These are phyloP conservation scores for Tuber brumale DNA, from an alignment of 495 filamentous ascomycete species.

Conservation along the genomic window DNA sequence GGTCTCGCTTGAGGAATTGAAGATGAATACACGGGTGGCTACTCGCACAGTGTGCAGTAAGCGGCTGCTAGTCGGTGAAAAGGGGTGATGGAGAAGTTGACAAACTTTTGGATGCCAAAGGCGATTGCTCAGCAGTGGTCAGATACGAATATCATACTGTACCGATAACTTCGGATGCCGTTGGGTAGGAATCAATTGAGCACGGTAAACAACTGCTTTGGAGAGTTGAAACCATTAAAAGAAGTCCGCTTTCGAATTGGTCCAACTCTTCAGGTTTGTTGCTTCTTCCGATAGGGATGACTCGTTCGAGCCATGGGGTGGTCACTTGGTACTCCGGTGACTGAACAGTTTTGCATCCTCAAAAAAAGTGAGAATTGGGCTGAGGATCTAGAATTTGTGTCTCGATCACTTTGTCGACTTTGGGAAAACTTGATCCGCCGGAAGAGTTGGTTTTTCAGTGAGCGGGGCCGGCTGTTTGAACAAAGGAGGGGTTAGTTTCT, in stretches of 20 bases:
- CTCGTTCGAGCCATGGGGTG: background rate
- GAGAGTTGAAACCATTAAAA: background rate
- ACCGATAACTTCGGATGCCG: background rate
- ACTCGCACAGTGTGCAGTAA: background rate
- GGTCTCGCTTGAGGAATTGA: background rate
- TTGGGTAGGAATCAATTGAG: background rate
- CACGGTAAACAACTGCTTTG: background rate
- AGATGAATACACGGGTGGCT: background rate
- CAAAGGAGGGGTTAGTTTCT: background rate
- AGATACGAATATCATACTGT: background rate
- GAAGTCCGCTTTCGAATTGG: background rate
- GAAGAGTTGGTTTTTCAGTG: background rate
- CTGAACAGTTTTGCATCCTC: background rate
- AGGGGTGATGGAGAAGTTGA: background rate
- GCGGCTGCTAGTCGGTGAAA: background rate
- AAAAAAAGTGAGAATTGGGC: background rate
- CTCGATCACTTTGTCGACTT: background rate
- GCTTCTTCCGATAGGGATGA: background rate
- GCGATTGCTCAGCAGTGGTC: background rate
- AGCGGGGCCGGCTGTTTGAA: background rate
- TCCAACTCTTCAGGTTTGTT: background rate
- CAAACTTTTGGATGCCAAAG: background rate
- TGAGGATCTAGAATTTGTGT: constrained; percentile 3
- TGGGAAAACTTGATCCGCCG: background rate
- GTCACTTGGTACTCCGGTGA: background rate